These are phyloP conservation scores for Astragalus glycyphyllos DNA, from an alignment of 306 rosid genomes.

Conservation along the genomic window DNA sequence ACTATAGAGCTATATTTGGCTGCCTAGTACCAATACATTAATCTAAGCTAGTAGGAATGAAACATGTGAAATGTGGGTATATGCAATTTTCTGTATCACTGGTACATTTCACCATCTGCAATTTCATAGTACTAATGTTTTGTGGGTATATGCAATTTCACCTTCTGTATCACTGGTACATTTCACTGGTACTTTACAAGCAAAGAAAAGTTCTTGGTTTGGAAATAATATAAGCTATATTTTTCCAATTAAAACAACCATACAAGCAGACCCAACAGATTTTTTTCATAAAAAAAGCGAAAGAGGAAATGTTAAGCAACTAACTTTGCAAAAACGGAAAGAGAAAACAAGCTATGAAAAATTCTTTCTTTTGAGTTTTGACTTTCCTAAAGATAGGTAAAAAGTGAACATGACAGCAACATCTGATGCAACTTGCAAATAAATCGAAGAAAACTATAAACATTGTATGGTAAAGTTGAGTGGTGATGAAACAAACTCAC, in stretches of 20 bases:
- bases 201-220: not conserved
- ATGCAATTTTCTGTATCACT: not conserved
- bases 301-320: slow-evolving; percentile 7
- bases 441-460: slow-evolving; percentile 34
- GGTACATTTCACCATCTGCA: slow-evolving; percentile 4
- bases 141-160: not conserved
- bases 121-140: slow-evolving; percentile 25
- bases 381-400: not conserved
- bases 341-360: not conserved
- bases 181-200: slow-evolving; percentile 29
- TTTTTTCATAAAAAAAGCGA: slow-evolving; percentile 17
- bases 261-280: slow-evolving; percentile 24
- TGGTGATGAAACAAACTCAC: slow-evolving; percentile 64
- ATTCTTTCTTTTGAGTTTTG: not conserved
- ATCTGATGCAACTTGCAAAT: slow-evolving; percentile 12
- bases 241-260: slow-evolving; percentile 13
- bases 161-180: not conserved
- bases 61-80: slow-evolving; percentile 1
- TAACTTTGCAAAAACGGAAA: not conserved
- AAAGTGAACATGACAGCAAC: not conserved
- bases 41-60: slow-evolving; percentile 17
- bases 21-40: slow-evolving; percentile 17
- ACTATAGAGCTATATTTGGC: not conserved
- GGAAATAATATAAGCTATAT: not conserved
- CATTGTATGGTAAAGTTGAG: slow-evolving; percentile 26